A percentile compares a stretch with the other conserved stretches of the same genome.
phyloP scores from a whole-genome alignment of 306 rosid species.

The Vachellia pachyceras region DNA sequence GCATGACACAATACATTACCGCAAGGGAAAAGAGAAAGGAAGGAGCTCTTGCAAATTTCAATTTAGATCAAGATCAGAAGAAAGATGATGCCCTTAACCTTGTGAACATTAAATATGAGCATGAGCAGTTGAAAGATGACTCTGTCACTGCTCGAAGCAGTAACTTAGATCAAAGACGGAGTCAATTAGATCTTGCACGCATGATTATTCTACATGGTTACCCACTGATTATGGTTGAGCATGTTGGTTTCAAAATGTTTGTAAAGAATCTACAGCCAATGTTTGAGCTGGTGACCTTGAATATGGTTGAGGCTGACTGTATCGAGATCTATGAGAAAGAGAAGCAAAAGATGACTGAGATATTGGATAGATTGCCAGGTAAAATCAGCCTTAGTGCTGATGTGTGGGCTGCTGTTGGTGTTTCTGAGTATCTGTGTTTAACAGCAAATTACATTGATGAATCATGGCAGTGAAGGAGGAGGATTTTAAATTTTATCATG shows the following conservation, averaged over 20 bases:
- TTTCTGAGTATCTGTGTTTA: conserved; percentile 78
- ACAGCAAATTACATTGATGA: conserved; percentile 89
- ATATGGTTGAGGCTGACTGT: conserved; percentile 90
- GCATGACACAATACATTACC: conserved; percentile 64
- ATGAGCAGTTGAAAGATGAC: conserved; percentile 78
- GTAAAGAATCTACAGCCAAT: conserved; percentile 90
- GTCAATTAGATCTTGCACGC: conserved; percentile 95
- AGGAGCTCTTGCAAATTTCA: conserved; percentile 65
- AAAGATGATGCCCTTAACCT: conserved; percentile 78
- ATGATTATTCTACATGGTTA: conserved; percentile 97
- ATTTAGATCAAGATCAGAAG: conserved; percentile 71
- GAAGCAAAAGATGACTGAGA: conserved; percentile 86
- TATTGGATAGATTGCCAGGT: conserved; percentile 93
- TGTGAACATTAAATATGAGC: conserved; percentile 87
- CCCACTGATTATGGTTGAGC: conserved; percentile 91
- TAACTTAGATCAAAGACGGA: conserved; percentile 86
- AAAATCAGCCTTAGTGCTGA: conserved; percentile 86
- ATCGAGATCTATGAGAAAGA: conserved; percentile 83
- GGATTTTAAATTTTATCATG: conserved; percentile 72
- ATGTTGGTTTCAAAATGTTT: conserved; percentile 88
- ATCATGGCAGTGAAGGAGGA: conserved; percentile 82
- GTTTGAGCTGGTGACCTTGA: conserved; percentile 80
- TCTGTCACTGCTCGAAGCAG: conserved; percentile 48
- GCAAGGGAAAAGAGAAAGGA: conserved; percentile 93
- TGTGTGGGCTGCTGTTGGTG: conserved; percentile 68